Evolutionary conservation across 83 land plant species (phyloP), one percentile per base, ranked within the genome.

Genomic region (Picea engelmannii): DNA sequence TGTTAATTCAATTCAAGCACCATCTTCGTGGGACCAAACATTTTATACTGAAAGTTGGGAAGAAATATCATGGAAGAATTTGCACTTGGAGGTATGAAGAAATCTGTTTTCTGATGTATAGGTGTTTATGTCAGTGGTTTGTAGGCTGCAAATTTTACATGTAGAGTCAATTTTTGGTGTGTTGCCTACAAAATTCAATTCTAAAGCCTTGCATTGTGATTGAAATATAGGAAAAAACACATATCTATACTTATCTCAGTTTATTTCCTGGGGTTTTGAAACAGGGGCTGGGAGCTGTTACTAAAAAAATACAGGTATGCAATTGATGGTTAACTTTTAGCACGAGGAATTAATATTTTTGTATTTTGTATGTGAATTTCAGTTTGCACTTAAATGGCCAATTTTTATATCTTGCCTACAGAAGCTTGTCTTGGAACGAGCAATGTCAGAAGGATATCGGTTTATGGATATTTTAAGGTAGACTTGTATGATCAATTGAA

Each of bases 61-160:
- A 66, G 86, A 89, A 20, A 79, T 87, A 16, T 81, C 87, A n/a
- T 89, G 94, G 94, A 80, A 86, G 25, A 78, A 60, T 75, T 87
- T 86, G 70, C 66, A 74, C 21, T 88, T 92, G 76, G 42, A 84
- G 91, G 93, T 91, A 21, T 7, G 59, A n/a, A 44, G 24, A 69
- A 69, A 38, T 35, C 8, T 44, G 1, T 52, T 44, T 73, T 52
- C 58, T 52, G 58, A 52, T 52, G 58, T 52, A 7, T 4, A 73
- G 76, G 20, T 73, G 76, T 73, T 52, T 73, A 73, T 44, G 21
- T 40, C 23, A 73, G 49, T 21, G 9, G 20, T 47, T 9, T 69
- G 47, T 35, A 69, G 35, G 74, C 74, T 69, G 27, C 47, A 47
- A 3, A 21, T 73, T 42, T 73, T 23, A 44, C 40, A 18, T 73